Conservation (phyloP, 2,329 filamentous ascomycete species). For the Fusarium agapanthi region DNA sequence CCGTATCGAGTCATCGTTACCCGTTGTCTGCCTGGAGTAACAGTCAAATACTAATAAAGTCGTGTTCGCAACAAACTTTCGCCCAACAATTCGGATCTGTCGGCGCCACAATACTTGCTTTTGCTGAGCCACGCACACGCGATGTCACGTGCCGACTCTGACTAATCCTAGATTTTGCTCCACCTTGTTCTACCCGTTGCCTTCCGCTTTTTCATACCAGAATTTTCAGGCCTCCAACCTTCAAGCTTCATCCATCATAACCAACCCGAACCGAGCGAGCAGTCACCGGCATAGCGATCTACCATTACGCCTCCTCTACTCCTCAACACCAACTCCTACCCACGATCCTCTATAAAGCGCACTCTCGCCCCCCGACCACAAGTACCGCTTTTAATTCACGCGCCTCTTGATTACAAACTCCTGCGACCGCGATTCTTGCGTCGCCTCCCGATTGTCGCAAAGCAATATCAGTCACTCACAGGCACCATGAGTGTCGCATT, state of each 20-base stretch:
- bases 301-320: neutral
- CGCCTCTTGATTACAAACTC: slow-evolving; percentile 16
- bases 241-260: slow-evolving; percentile 33
- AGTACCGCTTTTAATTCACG: slow-evolving; percentile 4
- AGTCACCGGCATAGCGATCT: slow-evolving; percentile 18
- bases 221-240: slow-evolving; percentile 49
- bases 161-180: slow-evolving; percentile 45
- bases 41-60: slow-evolving; percentile 40
- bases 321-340: neutral
- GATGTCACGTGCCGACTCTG: slow-evolving; percentile 43
- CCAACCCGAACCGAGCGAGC: slow-evolving; percentile 10
- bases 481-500: slow-evolving; percentile 61
- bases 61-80: slow-evolving; percentile 15
- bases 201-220: slow-evolving; percentile 45
- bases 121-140: slow-evolving; percentile 34
- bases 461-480: slow-evolving; percentile 15
- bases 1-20: slow-evolving; percentile 36
- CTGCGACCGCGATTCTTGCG: slow-evolving; percentile 23
- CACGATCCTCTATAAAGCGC: neutral
- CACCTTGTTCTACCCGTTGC: slow-evolving; percentile 34
- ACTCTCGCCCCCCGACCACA: neutral
- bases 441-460: slow-evolving; percentile 14
- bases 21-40: slow-evolving; percentile 34
- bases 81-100: slow-evolving; percentile 30
- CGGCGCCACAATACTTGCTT: slow-evolving; percentile 34